Percentiles rank a stretch among this genome's conserved stretches.
Evolutionary conservation across 1,139 yeast species (phyloP).

Genomic region (Arxiozyma slooffiae): DNA sequence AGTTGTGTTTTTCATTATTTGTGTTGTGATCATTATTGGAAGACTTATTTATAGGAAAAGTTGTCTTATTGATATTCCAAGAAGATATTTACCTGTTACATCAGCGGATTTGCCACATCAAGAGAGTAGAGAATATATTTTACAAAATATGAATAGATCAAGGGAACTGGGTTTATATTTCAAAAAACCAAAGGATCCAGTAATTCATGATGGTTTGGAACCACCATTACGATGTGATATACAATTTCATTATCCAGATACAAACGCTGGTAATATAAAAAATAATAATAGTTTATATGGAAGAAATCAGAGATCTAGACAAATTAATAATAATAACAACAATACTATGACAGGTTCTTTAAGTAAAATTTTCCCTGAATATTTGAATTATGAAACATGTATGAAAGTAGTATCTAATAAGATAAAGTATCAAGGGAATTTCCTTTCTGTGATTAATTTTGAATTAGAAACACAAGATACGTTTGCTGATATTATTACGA

Average conservation of each 20-base stretch:
- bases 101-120: constrained; percentile 51
- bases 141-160: constrained; percentile 35
- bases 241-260: constrained; percentile 2
- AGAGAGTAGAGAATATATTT: constrained; percentile 36
- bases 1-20: constrained; percentile 46
- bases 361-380: constrained; percentile 25
- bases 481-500: constrained; percentile 18
- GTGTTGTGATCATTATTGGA: constrained; percentile 39
- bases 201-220: constrained; percentile 28
- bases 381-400: constrained; percentile 23
- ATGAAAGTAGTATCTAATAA: constrained; percentile 26
- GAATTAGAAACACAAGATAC: constrained; percentile 19
- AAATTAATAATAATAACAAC: background rate
- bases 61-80: constrained; percentile 65
- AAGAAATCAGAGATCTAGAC: background rate
- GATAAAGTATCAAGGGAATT: constrained; percentile 26
- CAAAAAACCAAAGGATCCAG: constrained; percentile 23
- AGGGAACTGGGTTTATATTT: constrained; percentile 21
- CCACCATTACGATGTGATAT: constrained; percentile 24
- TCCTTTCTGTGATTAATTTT: constrained; percentile 15
- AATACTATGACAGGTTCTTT: background rate
- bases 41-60: constrained; percentile 53
- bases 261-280: background rate
- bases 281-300: background rate
- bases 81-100: constrained; percentile 57